Conservation (phyloP, 768 basidiomycete genomes). For the Tephrocybe rancida region DNA sequence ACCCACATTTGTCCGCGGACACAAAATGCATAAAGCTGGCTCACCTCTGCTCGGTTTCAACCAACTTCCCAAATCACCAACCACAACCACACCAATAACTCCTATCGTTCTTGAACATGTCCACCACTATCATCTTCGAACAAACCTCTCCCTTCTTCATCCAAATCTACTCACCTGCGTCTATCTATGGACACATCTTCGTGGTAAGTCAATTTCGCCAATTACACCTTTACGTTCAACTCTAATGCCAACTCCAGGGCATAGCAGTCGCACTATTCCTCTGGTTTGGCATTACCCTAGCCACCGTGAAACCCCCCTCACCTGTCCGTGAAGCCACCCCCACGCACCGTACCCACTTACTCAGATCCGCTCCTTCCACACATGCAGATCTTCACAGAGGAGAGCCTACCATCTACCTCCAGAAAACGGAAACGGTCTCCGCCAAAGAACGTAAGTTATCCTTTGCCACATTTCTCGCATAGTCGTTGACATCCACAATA, state of each 20-base stretch:
- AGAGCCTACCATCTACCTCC: background rate
- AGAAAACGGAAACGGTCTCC: background rate
- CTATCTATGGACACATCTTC: background rate
- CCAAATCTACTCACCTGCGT: background rate
- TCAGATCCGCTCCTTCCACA: background rate
- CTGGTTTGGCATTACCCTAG: slow-evolving; percentile 4
- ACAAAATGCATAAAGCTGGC: slow-evolving; percentile 1
- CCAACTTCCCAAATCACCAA: background rate
- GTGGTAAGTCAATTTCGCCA: background rate
- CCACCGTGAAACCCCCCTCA: background rate
- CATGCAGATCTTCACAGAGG: background rate
- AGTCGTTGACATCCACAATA: background rate
- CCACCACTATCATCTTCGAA: background rate
- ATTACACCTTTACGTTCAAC: background rate
- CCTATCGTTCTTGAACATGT: background rate
- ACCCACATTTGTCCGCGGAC: slow-evolving; percentile 1
- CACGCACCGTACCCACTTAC: background rate
- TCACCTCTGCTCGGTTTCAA: background rate
- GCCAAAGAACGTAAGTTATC: slow-evolving; percentile 4
- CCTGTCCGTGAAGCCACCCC: background rate
- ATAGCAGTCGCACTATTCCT: background rate
- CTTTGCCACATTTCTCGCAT: background rate
- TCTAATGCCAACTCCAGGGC: background rate
- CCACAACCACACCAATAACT: background rate
- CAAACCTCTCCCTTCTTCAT: background rate